Base-by-base conservation (phyloP, 2,329 filamentous ascomycete species). In the Helminthosporium solani region DNA sequence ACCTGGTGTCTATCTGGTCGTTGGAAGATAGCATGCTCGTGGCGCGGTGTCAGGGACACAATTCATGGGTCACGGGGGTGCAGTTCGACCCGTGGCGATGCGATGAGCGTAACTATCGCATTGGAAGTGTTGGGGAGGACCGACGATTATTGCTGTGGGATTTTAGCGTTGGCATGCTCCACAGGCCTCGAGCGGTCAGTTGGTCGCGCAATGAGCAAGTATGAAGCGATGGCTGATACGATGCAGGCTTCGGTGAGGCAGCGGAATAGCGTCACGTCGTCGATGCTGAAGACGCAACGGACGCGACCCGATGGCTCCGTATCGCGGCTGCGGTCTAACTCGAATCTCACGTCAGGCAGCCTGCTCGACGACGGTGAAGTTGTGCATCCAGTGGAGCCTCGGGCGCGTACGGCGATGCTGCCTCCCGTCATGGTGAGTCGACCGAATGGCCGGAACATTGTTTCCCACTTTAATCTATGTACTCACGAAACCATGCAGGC, bases 51-150 rank as follows among this genome's bases (percentile, higher is more conserved):
- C 90, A 95, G 63, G 94, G 94, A 2, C 94, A 99, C 71, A 87
- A 95, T 54, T 96, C 90, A 3, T 99, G 90, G 90, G 91, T 99
- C 0, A 90, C 90, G 3, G 84, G 86, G 14, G 89, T 99, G 31
- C 89, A 90, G 3, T 99, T 97, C 67, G 94, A 99, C 67, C 90
- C 90, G 0, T 99, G 94, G 94, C 82, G 91, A 53, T 99, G 94
- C 64, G 94, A 99, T 64, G 90, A 95, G 66, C 84, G 87, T 58
- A 97, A 90, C 60, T 99, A 99, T 71, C 83, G 94, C 1, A 96
- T 99, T 61, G 94, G 94, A 23, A 96, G 90, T 61, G 92, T 99
- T 1, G 94, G 92, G 12, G 92, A 97, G 66, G 94, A 99, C 67
- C 89, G 91, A 60, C 81, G 90, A 46, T 75, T 99, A 15, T 82